A percentile compares a stretch with the other conserved stretches of the same genome.
These are phyloP conservation scores for Dothiorella sarmentorum DNA, from an alignment of 2,329 filamentous ascomycete genomes.

Conservation along the genomic window DNA sequence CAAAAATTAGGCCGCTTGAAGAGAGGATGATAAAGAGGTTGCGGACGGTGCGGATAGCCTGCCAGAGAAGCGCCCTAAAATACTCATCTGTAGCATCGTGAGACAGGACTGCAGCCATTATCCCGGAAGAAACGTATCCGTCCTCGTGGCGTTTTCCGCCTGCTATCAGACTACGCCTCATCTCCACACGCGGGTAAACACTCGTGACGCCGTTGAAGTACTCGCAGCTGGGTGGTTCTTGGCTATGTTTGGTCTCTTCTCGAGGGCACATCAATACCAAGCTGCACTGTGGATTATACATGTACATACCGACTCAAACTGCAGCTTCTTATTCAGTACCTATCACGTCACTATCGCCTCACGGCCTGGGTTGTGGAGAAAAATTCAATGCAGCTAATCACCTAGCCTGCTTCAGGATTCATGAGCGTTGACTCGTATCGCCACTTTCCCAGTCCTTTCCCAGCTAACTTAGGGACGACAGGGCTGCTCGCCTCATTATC, in stretches of 20 bases:
- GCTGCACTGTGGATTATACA: background rate
- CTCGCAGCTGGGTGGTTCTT: background rate
- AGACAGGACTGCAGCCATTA: conserved; percentile 14
- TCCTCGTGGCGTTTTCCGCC: conserved; percentile 2
- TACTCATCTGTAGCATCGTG: conserved; percentile 6
- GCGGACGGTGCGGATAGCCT: conserved; percentile 4
- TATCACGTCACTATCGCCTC: background rate
- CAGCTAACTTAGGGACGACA: background rate
- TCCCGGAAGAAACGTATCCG: background rate
- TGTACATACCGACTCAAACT: background rate
- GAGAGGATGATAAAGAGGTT: background rate
- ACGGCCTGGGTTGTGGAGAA: background rate
- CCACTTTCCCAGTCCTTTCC: background rate
- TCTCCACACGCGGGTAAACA: conserved; percentile 4
- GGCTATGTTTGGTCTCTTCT: background rate
- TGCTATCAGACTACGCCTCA: conserved; percentile 3
- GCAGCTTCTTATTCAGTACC: background rate
- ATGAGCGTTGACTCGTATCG: background rate
- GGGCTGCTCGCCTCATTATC: background rate
- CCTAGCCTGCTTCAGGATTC: conserved; percentile 5
- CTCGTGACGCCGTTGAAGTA: background rate
- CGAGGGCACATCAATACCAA: background rate
- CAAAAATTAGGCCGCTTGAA: background rate
- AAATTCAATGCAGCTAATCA: background rate
- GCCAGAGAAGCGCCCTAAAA: background rate